Base-by-base conservation (phyloP, 371 early-diverging fungal species). In the Encephalitozoon romaleae region DNA sequence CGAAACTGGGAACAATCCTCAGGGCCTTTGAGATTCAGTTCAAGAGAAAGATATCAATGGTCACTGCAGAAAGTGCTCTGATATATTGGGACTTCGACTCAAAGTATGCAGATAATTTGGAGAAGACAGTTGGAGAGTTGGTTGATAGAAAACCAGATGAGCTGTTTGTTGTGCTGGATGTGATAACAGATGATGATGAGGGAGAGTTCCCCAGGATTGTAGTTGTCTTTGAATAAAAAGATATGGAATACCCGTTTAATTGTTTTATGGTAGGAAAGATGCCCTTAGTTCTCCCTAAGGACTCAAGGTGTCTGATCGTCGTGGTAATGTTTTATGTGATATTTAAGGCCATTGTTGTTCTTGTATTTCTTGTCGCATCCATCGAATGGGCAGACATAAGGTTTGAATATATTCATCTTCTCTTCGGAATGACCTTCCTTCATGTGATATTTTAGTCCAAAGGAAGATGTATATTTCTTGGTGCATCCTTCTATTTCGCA, bases 291-390 rank as follows among this genome's bases (percentile, higher is more conserved):
- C 2, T 42, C 9, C 39, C 43, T 42, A 5, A 15, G 49, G n/a
- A 18, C 15, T 47, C 49, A 47, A 18, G 49, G 18, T 2, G 49
- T 8, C 21, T 47, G 49, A 15, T 15, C 54, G 54, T 74, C 51
- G 39, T 74, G 74, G 41, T 64, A 74, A 0, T 65, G 91, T 75
- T 90, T 90, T 71, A 93, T 87, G 79, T 94, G 94, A 81, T 94
- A 94, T 84, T 93, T 93, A 74, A 96, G 87, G 1, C 97, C 97
- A 81, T 94, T 95, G 76, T 91, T 85, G 84, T 95, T 95, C 87
- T 95, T 95, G 87, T 95, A 96, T 30, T 90, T 86, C 81, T 93
- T 94, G 65, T 89, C 89, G 86, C 95, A 95, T 15, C 89, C 89
- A 55, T 88, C 87, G 67, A 91, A 87, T 11, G 89, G 87, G 83